These are phyloP conservation scores for Vitis rotundifolia DNA, from an alignment of 164 flowering plant genomes.

Conservation along the genomic window DNA sequence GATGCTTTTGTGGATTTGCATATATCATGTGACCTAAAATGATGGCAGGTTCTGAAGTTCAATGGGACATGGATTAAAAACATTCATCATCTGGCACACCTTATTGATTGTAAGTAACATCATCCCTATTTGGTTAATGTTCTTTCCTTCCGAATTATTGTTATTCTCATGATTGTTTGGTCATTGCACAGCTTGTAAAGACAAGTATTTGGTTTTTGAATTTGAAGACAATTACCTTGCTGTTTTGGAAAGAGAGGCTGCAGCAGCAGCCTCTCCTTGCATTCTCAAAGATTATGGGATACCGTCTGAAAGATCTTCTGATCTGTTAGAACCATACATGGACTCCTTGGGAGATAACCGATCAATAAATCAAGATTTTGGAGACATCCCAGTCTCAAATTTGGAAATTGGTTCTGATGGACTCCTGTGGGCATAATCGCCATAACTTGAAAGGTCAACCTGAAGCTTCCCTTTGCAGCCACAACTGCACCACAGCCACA, in stretches of 20 bases:
- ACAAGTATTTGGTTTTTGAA: conserved; percentile 78
- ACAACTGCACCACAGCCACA: too few relatives aligned
- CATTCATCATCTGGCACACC: conserved; percentile 89
- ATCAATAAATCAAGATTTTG: conserved; percentile 39
- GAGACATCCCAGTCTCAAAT: conserved; percentile 68
- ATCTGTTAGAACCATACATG: conserved; percentile 70
- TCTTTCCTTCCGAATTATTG: not conserved
- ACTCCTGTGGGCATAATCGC: conserved; percentile 73
- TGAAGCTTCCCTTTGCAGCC: not conserved
- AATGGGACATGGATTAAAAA: conserved; percentile 80
- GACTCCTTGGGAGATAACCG: conserved; percentile 45
- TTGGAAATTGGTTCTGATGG: conserved; percentile 83
- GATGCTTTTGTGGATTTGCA: not conserved
- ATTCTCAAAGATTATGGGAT: conserved; percentile 86
- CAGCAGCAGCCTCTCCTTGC: conserved; percentile 52
- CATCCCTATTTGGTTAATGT: conserved; percentile 1
- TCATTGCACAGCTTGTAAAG: conserved; percentile 65
- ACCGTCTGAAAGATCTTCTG: conserved; percentile 79
- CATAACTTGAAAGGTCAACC: not conserved
- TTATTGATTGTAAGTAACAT: conserved; percentile 75
- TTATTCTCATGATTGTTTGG: conserved; percentile 7
- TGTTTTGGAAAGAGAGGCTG: conserved; percentile 80
- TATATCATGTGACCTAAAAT: not conserved
- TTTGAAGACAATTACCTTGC: conserved; percentile 88
- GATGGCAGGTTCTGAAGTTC: conserved; percentile 76